These are phyloP conservation scores for Plasmopara muralis DNA, from an alignment of 352 stramenopile genomes.

Conservation along the genomic window DNA sequence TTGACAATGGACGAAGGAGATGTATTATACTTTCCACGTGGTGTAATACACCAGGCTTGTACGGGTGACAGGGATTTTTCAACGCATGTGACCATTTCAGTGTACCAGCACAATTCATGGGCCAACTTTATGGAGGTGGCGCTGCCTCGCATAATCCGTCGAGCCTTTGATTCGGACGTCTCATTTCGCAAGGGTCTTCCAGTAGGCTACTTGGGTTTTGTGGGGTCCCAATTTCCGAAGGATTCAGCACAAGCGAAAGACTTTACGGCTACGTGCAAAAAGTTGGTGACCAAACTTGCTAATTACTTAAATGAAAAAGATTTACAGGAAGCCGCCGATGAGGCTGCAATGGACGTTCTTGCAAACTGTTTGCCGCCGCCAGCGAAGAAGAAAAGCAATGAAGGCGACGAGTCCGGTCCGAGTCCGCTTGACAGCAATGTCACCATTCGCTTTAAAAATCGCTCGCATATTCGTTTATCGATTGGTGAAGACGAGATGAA, in stretches of 20 bases:
- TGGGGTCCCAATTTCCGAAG: slow-evolving; percentile 57
- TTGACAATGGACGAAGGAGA: slow-evolving; percentile 79
- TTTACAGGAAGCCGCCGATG: slow-evolving; percentile 64
- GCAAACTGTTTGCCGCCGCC: slow-evolving; percentile 63
- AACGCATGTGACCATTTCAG: slow-evolving; percentile 81
- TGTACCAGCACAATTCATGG: slow-evolving; percentile 87
- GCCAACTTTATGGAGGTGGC: slow-evolving; percentile 82
- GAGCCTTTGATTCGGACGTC: slow-evolving; percentile 73
- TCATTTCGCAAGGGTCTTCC: slow-evolving; percentile 66
- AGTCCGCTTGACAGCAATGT: slow-evolving; percentile 44
- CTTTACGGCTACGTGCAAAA: slow-evolving; percentile 45
- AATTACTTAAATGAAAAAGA: slow-evolving; percentile 40
- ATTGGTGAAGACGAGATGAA: slow-evolving; percentile 56
- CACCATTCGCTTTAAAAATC: slow-evolving; percentile 56
- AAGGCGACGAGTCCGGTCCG: slow-evolving; percentile 16
- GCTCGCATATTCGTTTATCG: slow-evolving; percentile 58
- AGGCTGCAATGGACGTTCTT: slow-evolving; percentile 68
- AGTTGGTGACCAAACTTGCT: slow-evolving; percentile 45
- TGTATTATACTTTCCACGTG: slow-evolving; percentile 79
- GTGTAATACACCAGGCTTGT: slow-evolving; percentile 72
- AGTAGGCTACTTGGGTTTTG: slow-evolving; percentile 60
- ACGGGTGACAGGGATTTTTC: slow-evolving; percentile 74
- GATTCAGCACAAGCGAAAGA: slow-evolving; percentile 35
- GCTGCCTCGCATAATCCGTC: slow-evolving; percentile 65
- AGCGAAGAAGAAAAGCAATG: slow-evolving; percentile 5